Percentiles rank a stretch among this genome's conserved stretches.
Evolutionary conservation across 768 basidiomycete genomes (phyloP).

Genomic region (Hemileccinum rubropunctum): DNA sequence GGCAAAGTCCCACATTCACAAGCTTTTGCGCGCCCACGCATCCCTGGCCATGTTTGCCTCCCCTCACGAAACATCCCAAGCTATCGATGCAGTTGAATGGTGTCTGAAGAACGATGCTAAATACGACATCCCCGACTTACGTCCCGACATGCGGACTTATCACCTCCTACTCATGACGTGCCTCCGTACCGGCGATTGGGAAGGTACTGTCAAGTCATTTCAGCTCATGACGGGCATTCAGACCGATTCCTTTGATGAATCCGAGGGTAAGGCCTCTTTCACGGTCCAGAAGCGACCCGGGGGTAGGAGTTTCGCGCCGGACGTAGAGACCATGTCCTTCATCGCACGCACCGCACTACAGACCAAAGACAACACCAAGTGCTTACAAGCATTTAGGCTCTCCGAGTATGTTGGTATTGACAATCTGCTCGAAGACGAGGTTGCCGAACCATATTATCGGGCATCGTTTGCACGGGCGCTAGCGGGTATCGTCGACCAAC

Average conservation of each 20-base stretch:
- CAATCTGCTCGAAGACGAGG: slow-evolving; percentile 29
- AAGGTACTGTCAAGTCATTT: slow-evolving; percentile 51
- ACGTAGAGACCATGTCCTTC: slow-evolving; percentile 52
- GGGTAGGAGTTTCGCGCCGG: slow-evolving; percentile 46
- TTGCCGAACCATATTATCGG: slow-evolving; percentile 36
- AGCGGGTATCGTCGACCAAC: slow-evolving; percentile 37
- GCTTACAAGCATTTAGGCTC: slow-evolving; percentile 63
- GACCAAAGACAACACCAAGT: slow-evolving; percentile 46
- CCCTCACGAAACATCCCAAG: slow-evolving; percentile 41
- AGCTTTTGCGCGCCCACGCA: slow-evolving; percentile 54
- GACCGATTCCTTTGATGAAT: slow-evolving; percentile 42
- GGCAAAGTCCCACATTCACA: slow-evolving; percentile 56
- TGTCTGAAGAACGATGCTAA: slow-evolving; percentile 57
- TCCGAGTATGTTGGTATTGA: slow-evolving; percentile 45
- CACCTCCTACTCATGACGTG: slow-evolving; percentile 63
- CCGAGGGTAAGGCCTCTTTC: slow-evolving; percentile 39
- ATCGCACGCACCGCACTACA: slow-evolving; percentile 59
- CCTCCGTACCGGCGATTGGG: slow-evolving; percentile 65
- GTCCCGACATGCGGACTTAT: slow-evolving; percentile 43
- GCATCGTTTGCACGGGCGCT: slow-evolving; percentile 50
- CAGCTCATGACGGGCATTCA: slow-evolving; percentile 73
- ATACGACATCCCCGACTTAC: slow-evolving; percentile 41
- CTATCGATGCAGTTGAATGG: slow-evolving; percentile 64
- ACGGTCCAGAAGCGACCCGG: slow-evolving; percentile 40
- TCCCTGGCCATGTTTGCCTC: slow-evolving; percentile 40